These are phyloP conservation scores for Xylaria hypoxylon DNA, from an alignment of 2,329 filamentous ascomycete species.

Conservation along the genomic window DNA sequence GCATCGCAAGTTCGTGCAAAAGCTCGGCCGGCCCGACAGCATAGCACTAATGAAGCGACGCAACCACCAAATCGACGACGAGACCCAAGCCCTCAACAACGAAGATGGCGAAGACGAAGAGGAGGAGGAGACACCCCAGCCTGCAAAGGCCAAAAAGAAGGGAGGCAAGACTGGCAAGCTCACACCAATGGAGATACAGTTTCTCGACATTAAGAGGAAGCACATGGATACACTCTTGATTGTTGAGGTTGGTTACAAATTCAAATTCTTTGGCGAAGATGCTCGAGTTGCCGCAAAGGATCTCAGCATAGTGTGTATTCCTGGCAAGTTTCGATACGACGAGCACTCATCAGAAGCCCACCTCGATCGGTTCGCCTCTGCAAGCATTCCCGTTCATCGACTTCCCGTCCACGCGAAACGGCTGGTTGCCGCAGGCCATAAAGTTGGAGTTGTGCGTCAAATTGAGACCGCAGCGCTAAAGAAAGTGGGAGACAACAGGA, in stretches of 20 bases:
- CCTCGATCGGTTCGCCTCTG: conserved; percentile 90
- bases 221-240: conserved; percentile 91
- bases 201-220: conserved; percentile 92
- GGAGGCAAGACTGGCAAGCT: conserved; percentile 78
- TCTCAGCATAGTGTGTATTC: conserved; percentile 94
- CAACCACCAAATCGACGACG: conserved; percentile 65
- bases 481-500: conserved; percentile 93
- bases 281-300: conserved; percentile 89
- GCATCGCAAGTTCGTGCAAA: conserved; percentile 88
- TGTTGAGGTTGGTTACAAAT: conserved; percentile 98
- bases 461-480: conserved; percentile 96
- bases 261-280: conserved; percentile 96
- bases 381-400: conserved; percentile 92
- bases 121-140: conserved; percentile 62
- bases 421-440: conserved; percentile 90
- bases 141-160: conserved; percentile 72
- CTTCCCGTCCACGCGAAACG: conserved; percentile 94
- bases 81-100: conserved; percentile 60
- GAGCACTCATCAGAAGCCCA: conserved; percentile 95
- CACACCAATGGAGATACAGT: conserved; percentile 93
- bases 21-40: conserved; percentile 87
- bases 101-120: conserved; percentile 70
- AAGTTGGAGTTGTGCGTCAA: conserved; percentile 94
- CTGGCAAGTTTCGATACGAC: conserved; percentile 93
- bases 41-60: conserved; percentile 74